Conservation (phyloP, 768 basidiomycete species). For the Termitomyces sp. region DNA sequence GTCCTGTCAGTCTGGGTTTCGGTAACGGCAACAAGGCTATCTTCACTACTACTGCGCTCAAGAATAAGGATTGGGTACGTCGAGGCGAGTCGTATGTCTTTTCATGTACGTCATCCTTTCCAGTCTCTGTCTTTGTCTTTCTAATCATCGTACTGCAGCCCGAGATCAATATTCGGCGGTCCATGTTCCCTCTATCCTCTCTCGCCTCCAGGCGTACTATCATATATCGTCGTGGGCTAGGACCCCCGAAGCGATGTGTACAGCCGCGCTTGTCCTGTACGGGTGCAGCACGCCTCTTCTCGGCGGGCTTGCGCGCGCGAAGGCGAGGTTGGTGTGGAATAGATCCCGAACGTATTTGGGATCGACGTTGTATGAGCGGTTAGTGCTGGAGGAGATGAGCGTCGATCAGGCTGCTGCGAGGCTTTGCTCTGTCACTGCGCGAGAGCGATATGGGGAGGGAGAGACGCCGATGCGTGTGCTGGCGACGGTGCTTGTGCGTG, state of each 20-base stretch:
- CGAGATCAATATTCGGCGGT: too few relatives aligned
- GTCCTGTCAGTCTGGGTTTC: not conserved
- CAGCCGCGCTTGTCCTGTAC: slow-evolving; percentile 52
- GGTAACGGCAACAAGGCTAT: not conserved
- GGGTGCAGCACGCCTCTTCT: slow-evolving; percentile 21
- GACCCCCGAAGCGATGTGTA: slow-evolving; percentile 48
- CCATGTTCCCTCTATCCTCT: slow-evolving; percentile 25
- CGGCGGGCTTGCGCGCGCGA: slow-evolving; percentile 28
- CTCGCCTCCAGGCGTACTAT: slow-evolving; percentile 52
- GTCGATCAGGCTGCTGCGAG: slow-evolving; percentile 48
- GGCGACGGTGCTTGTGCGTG: slow-evolving; percentile 12
- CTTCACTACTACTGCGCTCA: not conserved
- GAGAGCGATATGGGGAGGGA: not conserved
- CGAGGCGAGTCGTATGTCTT: slow-evolving; percentile 27
- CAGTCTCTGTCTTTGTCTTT: not conserved
- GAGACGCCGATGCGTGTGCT: slow-evolving; percentile 42
- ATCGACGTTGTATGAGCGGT: slow-evolving; percentile 36
- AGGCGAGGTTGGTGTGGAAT: slow-evolving; percentile 36
- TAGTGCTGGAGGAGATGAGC: slow-evolving; percentile 46
- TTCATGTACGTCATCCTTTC: slow-evolving; percentile 17
- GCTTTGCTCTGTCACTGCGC: slow-evolving; percentile 14
- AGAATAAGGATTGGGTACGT: slow-evolving; percentile 19
- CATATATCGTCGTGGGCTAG: slow-evolving; percentile 37
- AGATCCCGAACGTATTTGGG: too few relatives aligned
- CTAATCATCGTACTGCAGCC: too few relatives aligned